These are phyloP conservation scores for Prunus campanulata DNA, from an alignment of 306 rosid genomes.

Conservation along the genomic window DNA sequence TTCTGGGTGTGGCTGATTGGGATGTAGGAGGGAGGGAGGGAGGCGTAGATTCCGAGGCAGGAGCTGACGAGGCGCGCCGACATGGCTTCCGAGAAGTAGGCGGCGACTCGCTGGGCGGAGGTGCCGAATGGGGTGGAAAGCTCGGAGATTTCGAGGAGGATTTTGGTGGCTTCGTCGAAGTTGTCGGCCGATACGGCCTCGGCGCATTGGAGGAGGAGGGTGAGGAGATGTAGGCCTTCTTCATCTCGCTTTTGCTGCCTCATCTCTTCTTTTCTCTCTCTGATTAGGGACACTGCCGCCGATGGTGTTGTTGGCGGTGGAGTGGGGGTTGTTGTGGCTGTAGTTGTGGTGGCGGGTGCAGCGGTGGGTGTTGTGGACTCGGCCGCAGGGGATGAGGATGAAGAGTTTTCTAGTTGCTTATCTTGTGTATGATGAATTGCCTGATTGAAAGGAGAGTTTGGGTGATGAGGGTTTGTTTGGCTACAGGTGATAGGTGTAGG, in stretches of 20 bases:
- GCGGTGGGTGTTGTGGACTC: conserved; percentile 3
- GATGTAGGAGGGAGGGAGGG: conserved; percentile 47
- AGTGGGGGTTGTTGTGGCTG: neutral
- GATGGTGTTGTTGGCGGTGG: conserved; percentile 11
- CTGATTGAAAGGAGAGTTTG: conserved; percentile 1
- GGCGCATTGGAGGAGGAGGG: conserved; percentile 88
- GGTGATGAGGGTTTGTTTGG: neutral
- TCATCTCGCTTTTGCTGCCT: conserved; percentile 79
- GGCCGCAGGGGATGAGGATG: neutral
- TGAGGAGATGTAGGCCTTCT: conserved; percentile 82
- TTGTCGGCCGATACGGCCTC: conserved; percentile 90
- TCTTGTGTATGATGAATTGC: conserved; percentile 16
- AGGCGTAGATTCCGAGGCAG: conserved; percentile 77
- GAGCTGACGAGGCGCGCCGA: conserved; percentile 92
- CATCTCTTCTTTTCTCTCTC: conserved; percentile 73
- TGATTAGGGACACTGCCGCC: conserved; percentile 22
- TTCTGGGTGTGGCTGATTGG: conserved; percentile 60
- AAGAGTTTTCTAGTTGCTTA: neutral
- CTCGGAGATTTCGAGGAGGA: conserved; percentile 78
- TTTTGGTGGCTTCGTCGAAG: conserved; percentile 77
- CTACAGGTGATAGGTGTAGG: neutral
- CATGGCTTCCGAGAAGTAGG: conserved; percentile 95
- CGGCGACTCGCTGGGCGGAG: conserved; percentile 93
- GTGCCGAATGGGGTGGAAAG: conserved; percentile 89
- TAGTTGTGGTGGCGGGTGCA: neutral